phyloP scores from a whole-genome alignment of 2,329 filamentous ascomycete genomes.

The Colletotrichum chlorophyti region DNA sequence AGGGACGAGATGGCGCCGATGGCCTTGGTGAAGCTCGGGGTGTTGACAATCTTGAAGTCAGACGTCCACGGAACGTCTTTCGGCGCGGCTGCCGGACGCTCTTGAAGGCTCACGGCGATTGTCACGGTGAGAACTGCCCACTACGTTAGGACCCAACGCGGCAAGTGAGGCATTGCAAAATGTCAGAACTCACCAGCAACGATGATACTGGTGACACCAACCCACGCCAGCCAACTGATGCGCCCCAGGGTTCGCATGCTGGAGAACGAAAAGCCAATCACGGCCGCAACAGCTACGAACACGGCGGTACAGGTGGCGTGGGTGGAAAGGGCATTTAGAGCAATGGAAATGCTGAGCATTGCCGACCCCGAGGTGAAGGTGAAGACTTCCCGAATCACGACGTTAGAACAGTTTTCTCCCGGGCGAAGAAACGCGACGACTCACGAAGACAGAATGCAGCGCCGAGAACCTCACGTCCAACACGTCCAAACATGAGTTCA shows the following conservation, averaged over 20 bases:
- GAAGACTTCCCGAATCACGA: constrained; percentile 30
- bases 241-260: constrained; percentile 39
- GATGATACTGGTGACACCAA: constrained; percentile 32
- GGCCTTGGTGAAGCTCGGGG: constrained; percentile 38
- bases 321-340: constrained; percentile 45
- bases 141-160: too few relatives aligned
- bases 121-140: constrained; percentile 35
- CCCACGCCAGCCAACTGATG: constrained; percentile 42
- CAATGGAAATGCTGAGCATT: constrained; percentile 47
- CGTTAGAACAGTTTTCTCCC: background rate
- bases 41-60: constrained; percentile 37
- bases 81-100: constrained; percentile 34
- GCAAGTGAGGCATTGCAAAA: too few relatives aligned
- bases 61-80: constrained; percentile 30
- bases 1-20: constrained; percentile 39
- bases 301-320: constrained; percentile 47
- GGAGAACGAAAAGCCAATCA: constrained; percentile 37
- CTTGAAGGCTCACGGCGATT: constrained; percentile 38
- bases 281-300: constrained; percentile 44
- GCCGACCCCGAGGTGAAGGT: constrained; percentile 43
- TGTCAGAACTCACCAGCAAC: constrained; percentile 23
- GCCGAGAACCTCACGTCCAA: constrained; percentile 50
- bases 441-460: constrained; percentile 41
- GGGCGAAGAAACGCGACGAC: too few relatives aligned
- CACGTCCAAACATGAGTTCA: constrained; percentile 51